Evolutionary conservation across 2,329 filamentous ascomycete species (phyloP).

Genomic region (Diaporthe batatas): DNA sequence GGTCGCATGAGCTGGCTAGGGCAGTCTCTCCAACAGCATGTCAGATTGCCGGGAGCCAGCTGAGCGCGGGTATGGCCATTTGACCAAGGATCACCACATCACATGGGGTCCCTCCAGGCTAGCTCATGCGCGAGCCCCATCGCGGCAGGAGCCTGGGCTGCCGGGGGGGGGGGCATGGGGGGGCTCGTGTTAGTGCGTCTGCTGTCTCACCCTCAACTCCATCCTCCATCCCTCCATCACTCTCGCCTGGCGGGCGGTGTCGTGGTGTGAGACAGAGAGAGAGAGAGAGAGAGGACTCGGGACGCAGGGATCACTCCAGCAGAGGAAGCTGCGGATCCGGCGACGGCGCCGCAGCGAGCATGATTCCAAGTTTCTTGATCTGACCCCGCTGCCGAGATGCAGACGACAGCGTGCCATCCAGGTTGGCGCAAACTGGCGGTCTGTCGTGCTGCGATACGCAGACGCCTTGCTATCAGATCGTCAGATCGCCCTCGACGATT

Average conservation of each 20-base stretch:
- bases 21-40: background rate
- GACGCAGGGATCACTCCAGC: background rate
- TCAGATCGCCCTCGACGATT: background rate
- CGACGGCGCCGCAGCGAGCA: background rate
- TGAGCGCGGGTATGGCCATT: constrained; percentile 10
- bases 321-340: background rate
- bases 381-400: background rate
- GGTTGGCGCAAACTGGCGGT: constrained; percentile 19
- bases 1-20: background rate
- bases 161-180: too few species aligned
- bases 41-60: background rate
- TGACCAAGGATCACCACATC: constrained; percentile 4
- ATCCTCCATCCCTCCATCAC: background rate
- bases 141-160: background rate
- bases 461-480: constrained; percentile 2
- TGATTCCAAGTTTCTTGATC: constrained; percentile 5
- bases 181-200: background rate
- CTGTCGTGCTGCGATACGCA: constrained; percentile 10
- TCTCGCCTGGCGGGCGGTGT: background rate
- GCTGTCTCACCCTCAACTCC: constrained; percentile 23
- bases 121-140: background rate
- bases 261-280: background rate
- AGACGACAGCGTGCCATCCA: constrained; percentile 6
- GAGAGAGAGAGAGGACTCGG: background rate
- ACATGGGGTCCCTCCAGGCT: background rate